Evolutionary conservation across 2,329 filamentous ascomycete genomes (phyloP).

Genomic region (Calonectria naviculata): DNA sequence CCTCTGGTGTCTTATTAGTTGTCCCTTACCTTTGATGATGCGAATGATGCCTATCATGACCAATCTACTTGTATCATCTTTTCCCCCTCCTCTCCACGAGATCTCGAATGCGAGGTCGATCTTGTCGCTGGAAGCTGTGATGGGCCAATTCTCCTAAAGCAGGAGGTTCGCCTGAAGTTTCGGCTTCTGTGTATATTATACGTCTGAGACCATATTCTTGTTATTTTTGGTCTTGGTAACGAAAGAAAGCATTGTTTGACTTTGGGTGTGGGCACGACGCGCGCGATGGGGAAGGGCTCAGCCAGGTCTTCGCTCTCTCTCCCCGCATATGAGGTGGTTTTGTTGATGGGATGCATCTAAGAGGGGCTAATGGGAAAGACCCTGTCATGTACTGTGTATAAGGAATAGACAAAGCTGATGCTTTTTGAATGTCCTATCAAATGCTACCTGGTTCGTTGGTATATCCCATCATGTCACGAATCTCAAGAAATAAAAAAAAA

Average conservation of each 20-base stretch:
- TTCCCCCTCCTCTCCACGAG: slow-evolving; percentile 13
- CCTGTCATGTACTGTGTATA: slow-evolving; percentile 45
- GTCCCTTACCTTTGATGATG: slow-evolving; percentile 37
- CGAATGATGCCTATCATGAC: slow-evolving; percentile 15
- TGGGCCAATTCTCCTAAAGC: not conserved
- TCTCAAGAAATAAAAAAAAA: not conserved
- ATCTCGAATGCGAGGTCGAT: slow-evolving; percentile 16
- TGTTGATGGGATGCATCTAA: slow-evolving; percentile 37
- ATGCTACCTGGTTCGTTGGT: not conserved
- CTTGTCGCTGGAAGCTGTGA: not conserved
- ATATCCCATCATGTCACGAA: not conserved
- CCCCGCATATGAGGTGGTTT: slow-evolving; percentile 24
- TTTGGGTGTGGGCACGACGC: slow-evolving; percentile 24
- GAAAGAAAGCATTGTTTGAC: slow-evolving; percentile 28
- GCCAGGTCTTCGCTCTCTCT: slow-evolving; percentile 9
- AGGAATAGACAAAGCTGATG: slow-evolving; percentile 45
- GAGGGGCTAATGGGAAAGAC: slow-evolving; percentile 33
- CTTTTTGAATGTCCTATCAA: slow-evolving; percentile 16
- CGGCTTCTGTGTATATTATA: slow-evolving; percentile 44
- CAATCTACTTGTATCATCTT: slow-evolving; percentile 22
- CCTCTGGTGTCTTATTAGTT: slow-evolving; percentile 46
- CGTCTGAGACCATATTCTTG: slow-evolving; percentile 28
- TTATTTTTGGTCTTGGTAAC: slow-evolving; percentile 26
- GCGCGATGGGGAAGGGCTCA: slow-evolving; percentile 13
- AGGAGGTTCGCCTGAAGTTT: not conserved